These are phyloP conservation scores for Achlya hypogyna DNA, from an alignment of 352 stramenopile genomes.

Conservation along the genomic window DNA sequence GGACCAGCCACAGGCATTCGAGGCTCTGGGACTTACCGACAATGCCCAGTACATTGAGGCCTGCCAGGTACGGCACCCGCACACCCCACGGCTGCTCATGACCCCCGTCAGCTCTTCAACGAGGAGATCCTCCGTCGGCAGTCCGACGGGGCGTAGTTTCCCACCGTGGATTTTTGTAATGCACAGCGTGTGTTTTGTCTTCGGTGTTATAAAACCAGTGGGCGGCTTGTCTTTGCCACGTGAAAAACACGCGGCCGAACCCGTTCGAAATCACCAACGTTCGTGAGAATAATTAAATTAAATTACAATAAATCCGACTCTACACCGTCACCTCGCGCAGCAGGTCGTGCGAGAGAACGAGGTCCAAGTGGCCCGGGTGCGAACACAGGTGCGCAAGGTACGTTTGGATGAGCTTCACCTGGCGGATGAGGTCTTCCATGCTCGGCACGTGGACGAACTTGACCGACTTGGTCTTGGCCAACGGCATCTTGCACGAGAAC, in stretches of 20 bases:
- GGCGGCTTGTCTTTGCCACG: too few relatives aligned
- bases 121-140: conserved; percentile 13
- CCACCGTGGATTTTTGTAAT: not conserved
- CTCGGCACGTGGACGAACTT: conserved; percentile 70
- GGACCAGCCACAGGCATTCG: conserved; percentile 1
- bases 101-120: not conserved
- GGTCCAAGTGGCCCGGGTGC: conserved; percentile 54
- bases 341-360: conserved; percentile 64
- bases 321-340: conserved; percentile 26
- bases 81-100: not conserved
- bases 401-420: conserved; percentile 45
- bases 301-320: not conserved
- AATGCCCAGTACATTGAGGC: conserved; percentile 5
- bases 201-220: not conserved
- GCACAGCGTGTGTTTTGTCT: not conserved
- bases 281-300: not conserved
- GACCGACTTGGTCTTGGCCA: conserved; percentile 59
- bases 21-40: conserved; percentile 3
- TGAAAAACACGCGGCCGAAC: not conserved
- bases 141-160: not conserved
- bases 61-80: conserved; percentile 1
- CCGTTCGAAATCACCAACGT: not conserved
- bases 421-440: conserved; percentile 64
- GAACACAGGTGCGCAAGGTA: conserved; percentile 54
- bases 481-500: conserved; percentile 36